Conservation (phyloP, 768 basidiomycete species). For the Cystobasidium tubakii region DNA sequence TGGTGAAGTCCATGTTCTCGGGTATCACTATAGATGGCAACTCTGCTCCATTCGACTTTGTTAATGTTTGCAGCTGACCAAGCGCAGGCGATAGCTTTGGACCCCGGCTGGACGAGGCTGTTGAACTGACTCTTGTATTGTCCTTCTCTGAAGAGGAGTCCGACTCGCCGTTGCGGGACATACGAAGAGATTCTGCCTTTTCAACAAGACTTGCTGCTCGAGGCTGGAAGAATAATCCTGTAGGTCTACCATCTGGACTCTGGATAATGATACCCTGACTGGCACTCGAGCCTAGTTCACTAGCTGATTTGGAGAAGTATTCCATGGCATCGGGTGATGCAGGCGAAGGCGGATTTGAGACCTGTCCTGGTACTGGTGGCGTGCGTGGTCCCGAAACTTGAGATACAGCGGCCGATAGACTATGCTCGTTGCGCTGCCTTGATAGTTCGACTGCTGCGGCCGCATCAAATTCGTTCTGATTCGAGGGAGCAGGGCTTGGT, state of each 20-base stretch:
- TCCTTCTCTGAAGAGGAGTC: slow-evolving; percentile 3
- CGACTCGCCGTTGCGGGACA: slow-evolving; percentile 23
- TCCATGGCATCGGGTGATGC: slow-evolving; percentile 31
- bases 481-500: slow-evolving; percentile 47
- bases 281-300: slow-evolving; percentile 65
- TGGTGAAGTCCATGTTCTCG: slow-evolving; percentile 24
- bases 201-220: slow-evolving; percentile 37
- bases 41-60: slow-evolving; percentile 5
- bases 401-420: slow-evolving; percentile 6
- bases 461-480: slow-evolving; percentile 43
- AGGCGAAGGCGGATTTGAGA: slow-evolving; percentile 40
- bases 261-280: slow-evolving; percentile 84
- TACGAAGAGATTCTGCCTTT: slow-evolving; percentile 27
- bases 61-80: neutral
- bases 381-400: slow-evolving; percentile 27
- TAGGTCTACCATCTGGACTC: slow-evolving; percentile 83
- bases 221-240: slow-evolving; percentile 95
- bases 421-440: slow-evolving; percentile 29
- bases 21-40: slow-evolving; percentile 30
- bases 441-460: slow-evolving; percentile 35
- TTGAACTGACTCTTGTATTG: neutral
- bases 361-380: slow-evolving; percentile 24
- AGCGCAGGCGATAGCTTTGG: neutral
- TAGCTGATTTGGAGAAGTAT: slow-evolving; percentile 64
- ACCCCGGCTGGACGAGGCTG: neutral